Evolutionary conservation across 148 eudicot genomes (phyloP), one percentile per base, ranked within the genome.

Genomic region (Camellia lanceoleosa): DNA sequence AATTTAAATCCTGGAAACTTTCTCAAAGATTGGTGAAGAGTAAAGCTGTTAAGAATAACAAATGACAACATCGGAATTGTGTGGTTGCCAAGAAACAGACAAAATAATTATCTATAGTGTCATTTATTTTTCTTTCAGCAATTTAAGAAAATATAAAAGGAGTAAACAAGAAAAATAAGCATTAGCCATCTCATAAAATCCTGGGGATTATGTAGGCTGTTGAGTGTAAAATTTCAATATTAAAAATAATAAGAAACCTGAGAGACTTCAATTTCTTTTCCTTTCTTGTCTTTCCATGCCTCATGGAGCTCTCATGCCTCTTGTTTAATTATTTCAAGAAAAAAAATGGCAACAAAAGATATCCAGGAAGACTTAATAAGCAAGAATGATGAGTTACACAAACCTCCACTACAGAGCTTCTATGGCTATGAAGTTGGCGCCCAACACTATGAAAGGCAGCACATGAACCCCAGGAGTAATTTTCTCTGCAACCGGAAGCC

Each of bases 351-450:
- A 66, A 54, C 16, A 9, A 51, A 54, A 64, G 20, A 14, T 14
- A n/a, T 10, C 15, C 15, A 18, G 55, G 66, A 41, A 60, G 71
- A 78, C 7, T 52, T 15, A 55, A 7, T 38, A 82, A 71, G 19
- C 20, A 78, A 55, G 47, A 46, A 75, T 76, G 49, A 14, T 56
- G 80, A 75, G 63, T 67, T 82, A 83, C 74, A 84, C 78, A 83
- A 81, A 92, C 97, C 92, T 92, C 97, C 72, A 86, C 83, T 7
- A 87, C 86, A 68, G 98, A 83, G 88, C 80, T 72, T 88, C 95
- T 88, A 79, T 83, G 84, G 72, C 87, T 82, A 76, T 92, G 89
- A 83, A 82, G 75, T 54, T 81, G 89, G 80, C 82, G 88, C 16
- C 90, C 89, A 55, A 83, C 55, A 46, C 82, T 83, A 82, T 78